Evolutionary conservation across 139 green algal species (phyloP), one percentile per base, ranked within the genome.

Genomic region (Dunaliella sp.): DNA sequence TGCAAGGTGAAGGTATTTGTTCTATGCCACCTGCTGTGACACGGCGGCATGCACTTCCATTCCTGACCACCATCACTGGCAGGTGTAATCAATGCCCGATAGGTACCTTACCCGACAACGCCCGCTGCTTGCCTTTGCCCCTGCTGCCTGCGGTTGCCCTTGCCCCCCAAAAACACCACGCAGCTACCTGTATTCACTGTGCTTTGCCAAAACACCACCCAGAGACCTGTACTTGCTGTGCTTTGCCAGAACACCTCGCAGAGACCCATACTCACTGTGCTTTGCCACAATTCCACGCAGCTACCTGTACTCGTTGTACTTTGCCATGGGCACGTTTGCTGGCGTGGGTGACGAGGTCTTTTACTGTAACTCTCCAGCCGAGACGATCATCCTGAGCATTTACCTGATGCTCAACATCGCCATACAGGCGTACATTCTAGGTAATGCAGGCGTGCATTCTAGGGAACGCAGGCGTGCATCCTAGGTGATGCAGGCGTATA

Each of bases 301-400:
- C 28, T 88, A 88, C 74, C 38, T 88, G 3, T 88, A 88, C 74
- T 83, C 86, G 30, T 73, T 88, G 24, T 88, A 86, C 72, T 83
- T 83, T 34, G 33, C 31, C 32, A 34, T 89, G 35, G 31, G 26
- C n/a, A 35, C 75, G 0, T 89, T 89, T 75, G 57, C 75, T 32
- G 82, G 86, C 1, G 32, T 89, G 32, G 86, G 86, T 26, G 80
- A 84, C 37, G 38, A 58, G 1, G 86, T 86, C 57, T 89, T 86
- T 38, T 89, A 86, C 35, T 21, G 3, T 1, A 82, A 82, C 1
- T 75, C 38, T 1, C 75, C 74, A 30, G 75, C 38, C 16, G 86
- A 89, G 48, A 59, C 74, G n/a, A 33, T 86, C 7, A 33, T 77
- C 38, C 84, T 84, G 81, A 59, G 72, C 57, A 35, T 86, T 12